A percentile compares a stretch with the other conserved stretches of the same genome.
Evolutionary conservation across 192 early-diverging fungal genomes (phyloP).

Genomic region (Podila clonocystis): DNA sequence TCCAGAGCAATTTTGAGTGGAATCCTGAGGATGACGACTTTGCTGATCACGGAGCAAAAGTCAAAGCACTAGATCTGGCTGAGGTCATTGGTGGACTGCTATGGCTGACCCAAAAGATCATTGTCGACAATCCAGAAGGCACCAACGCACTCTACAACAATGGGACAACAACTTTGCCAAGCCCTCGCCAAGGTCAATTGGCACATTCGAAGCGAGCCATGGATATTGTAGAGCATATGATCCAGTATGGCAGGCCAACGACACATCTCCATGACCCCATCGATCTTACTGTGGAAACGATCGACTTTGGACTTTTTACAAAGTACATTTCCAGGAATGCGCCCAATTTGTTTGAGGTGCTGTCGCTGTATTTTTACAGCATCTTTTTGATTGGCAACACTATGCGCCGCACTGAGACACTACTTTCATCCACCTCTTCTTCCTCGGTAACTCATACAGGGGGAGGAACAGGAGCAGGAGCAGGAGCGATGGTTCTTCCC

Average conservation of each 20-base stretch:
- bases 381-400: conserved; percentile 54
- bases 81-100: conserved; percentile 33
- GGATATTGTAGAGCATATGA: conserved; percentile 31
- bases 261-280: conserved; percentile 6
- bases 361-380: conserved; percentile 56
- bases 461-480: neutral
- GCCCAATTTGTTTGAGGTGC: conserved; percentile 54
- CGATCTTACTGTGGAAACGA: conserved; percentile 16
- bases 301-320: conserved; percentile 32
- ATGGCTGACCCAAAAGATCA: conserved; percentile 23
- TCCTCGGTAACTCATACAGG: neutral
- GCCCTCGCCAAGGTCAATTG: neutral
- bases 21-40: conserved; percentile 33
- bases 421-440: neutral
- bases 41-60: conserved; percentile 13
- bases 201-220: conserved; percentile 13
- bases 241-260: conserved; percentile 14
- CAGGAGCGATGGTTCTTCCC: conserved; percentile 9
- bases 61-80: conserved; percentile 31
- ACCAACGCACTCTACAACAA: neutral
- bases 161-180: neutral
- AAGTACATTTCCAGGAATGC: conserved; percentile 42
- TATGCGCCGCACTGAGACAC: neutral
- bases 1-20: conserved; percentile 38
- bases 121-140: conserved; percentile 4